Percentiles rank a stretch among this genome's conserved stretches.
These are phyloP conservation scores for Iberis pinnata DNA, from an alignment of 345 rosid species.

Conservation along the genomic window DNA sequence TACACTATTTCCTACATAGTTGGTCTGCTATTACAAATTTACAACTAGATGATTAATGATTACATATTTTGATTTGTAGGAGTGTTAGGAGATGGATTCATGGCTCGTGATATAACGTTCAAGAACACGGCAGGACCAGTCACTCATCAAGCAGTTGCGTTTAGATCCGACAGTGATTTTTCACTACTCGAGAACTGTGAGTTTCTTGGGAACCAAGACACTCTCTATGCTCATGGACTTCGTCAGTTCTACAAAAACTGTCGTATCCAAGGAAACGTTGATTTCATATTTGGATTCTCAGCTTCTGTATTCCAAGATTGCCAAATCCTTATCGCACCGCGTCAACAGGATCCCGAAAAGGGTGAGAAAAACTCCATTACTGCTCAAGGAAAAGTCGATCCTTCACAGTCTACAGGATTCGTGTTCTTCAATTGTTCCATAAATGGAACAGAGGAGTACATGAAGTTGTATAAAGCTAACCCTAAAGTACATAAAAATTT, in stretches of 20 bases:
- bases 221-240: conserved; percentile 72
- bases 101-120: conserved; percentile 79
- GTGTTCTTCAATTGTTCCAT: conserved; percentile 65
- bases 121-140: conserved; percentile 80
- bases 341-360: conserved; percentile 61
- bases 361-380: conserved; percentile 74
- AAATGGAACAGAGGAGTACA: conserved; percentile 70
- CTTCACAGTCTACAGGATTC: conserved; percentile 66
- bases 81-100: conserved; percentile 86
- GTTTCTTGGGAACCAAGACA: conserved; percentile 88
- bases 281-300: conserved; percentile 86
- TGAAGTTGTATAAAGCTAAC: conserved; percentile 48
- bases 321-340: conserved; percentile 46
- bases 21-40: too few species aligned
- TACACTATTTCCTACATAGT: too few species aligned
- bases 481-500: conserved; percentile 59
- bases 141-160: conserved; percentile 90
- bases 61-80: conserved; percentile 37
- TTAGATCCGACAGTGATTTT: conserved; percentile 76
- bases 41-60: neutral
- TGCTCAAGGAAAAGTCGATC: conserved; percentile 88
- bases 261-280: conserved; percentile 79
- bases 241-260: conserved; percentile 84
- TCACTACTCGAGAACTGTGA: conserved; percentile 73
- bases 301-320: conserved; percentile 79